phyloP scores from a whole-genome alignment of 1,284 basidiomycete species.

The Sporisorium graminicola region DNA sequence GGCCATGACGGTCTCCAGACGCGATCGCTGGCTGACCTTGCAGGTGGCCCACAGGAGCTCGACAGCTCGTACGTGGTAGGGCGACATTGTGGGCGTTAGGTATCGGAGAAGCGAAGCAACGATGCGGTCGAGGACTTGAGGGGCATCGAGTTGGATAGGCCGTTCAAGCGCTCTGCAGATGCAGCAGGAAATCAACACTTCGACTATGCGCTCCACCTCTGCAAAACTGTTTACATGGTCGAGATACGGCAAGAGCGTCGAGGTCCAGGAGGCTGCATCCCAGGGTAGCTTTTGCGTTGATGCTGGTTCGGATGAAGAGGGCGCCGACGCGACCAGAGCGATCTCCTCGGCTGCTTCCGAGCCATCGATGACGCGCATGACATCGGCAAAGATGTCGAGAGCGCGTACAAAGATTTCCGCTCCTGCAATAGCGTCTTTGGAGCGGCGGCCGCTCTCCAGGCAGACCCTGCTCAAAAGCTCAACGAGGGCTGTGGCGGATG shows the following conservation, averaged over 20 bases:
- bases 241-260: conserved; percentile 29
- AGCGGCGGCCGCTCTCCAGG: conserved; percentile 18
- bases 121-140: conserved; percentile 32
- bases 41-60: conserved; percentile 81
- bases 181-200: conserved; percentile 49
- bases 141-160: conserved; percentile 35
- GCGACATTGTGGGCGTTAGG: conserved; percentile 77
- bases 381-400: conserved; percentile 48
- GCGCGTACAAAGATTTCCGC: conserved; percentile 39
- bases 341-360: conserved; percentile 34
- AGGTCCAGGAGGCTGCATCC: conserved; percentile 32
- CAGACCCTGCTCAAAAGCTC: conserved; percentile 28
- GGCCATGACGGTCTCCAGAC: conserved; percentile 48
- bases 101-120: conserved; percentile 78
- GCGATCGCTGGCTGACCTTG: conserved; percentile 28
- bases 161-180: conserved; percentile 47
- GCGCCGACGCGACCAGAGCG: conserved; percentile 18
- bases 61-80: conserved; percentile 85
- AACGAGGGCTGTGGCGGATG: conserved; percentile 31
- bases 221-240: conserved; percentile 39
- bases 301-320: background rate
- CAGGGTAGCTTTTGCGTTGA: conserved; percentile 31
- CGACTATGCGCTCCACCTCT: conserved; percentile 49
- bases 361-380: conserved; percentile 45
- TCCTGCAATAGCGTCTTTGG: background rate